These are phyloP conservation scores for Pyrenochaeta sp. DNA, from an alignment of 2,329 filamentous ascomycete species.

Conservation along the genomic window DNA sequence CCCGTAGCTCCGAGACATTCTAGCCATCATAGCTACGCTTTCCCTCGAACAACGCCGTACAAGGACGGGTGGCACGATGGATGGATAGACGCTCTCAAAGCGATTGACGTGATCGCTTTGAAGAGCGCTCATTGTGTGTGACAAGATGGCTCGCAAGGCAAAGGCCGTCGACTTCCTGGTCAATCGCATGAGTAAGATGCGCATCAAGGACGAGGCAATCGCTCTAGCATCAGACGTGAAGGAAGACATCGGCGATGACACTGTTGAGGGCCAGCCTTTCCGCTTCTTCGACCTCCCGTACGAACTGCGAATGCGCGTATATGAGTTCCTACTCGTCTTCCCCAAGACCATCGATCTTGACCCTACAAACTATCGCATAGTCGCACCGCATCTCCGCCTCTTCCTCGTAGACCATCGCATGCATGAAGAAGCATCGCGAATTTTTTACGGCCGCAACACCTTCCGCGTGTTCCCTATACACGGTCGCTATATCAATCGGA, in stretches of 20 bases:
- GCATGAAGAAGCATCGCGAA: constrained; percentile 60
- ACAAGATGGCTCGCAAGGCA: constrained; percentile 29
- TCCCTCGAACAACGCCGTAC: constrained; percentile 11
- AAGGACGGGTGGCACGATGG: constrained; percentile 47
- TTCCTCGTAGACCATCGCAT: constrained; percentile 68
- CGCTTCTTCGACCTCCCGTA: constrained; percentile 62
- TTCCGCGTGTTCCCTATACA: constrained; percentile 64
- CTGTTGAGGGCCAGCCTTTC: constrained; percentile 47
- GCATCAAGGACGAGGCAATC: constrained; percentile 16
- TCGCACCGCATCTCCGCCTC: constrained; percentile 68
- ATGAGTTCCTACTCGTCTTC: constrained; percentile 57
- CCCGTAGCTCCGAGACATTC: constrained; percentile 50
- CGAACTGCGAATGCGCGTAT: constrained; percentile 62
- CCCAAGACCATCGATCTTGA: constrained; percentile 71
- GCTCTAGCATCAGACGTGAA: constrained; percentile 6
- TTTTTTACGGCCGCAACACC: constrained; percentile 62
- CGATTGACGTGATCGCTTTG: constrained; percentile 39
- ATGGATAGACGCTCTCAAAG: constrained; percentile 53
- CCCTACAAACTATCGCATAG: constrained; percentile 69
- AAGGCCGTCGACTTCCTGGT: constrained; percentile 39
- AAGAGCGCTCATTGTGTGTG: constrained; percentile 15
- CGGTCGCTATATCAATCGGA: constrained; percentile 72
- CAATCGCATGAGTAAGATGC: constrained; percentile 35
- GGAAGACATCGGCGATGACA: neutral
- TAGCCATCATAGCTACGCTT: constrained; percentile 13